Evolutionary conservation across 768 basidiomycete species (phyloP).

Genomic region (Phanerochaete sordida): DNA sequence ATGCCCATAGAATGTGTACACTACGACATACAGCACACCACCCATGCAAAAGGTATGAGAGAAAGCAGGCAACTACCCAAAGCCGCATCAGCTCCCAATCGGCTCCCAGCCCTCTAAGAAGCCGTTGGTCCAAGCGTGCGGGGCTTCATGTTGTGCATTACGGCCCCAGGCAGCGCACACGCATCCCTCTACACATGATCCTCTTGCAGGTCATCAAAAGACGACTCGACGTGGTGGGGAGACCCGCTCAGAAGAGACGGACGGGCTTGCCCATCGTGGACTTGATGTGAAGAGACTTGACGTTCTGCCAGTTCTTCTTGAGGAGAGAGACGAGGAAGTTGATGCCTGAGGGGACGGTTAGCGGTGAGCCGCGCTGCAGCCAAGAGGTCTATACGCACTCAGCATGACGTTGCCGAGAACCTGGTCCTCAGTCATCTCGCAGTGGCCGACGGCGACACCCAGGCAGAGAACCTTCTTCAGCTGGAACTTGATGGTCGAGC

Average conservation of each 20-base stretch:
- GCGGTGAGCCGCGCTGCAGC: background rate
- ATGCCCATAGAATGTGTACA: background rate
- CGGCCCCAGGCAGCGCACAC: slow-evolving; percentile 27
- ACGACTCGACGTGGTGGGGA: background rate
- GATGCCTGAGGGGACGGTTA: slow-evolving; percentile 59
- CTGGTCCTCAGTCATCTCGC: slow-evolving; percentile 97
- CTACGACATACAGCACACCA: background rate
- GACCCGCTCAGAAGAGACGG: slow-evolving; percentile 72
- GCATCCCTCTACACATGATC: background rate
- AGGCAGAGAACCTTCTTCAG: slow-evolving; percentile 98
- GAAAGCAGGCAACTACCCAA: slow-evolving; percentile 11
- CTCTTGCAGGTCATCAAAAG: background rate
- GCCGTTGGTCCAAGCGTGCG: slow-evolving; percentile 99
- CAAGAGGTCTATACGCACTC: slow-evolving; percentile 45
- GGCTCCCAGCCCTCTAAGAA: slow-evolving; percentile 53
- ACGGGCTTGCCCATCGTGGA: slow-evolving; percentile 98
- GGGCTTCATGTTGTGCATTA: slow-evolving; percentile 93
- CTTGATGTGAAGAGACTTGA: slow-evolving; percentile 98
- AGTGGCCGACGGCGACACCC: slow-evolving; percentile 97
- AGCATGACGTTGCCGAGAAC: slow-evolving; percentile 97
- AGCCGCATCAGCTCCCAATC: slow-evolving; percentile 87
- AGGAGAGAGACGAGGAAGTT: slow-evolving; percentile 99
- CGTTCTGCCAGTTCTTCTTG: slow-evolving; percentile 99
- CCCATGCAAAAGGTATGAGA: background rate
- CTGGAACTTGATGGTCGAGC: slow-evolving; percentile 99